Percentiles rank a stretch among this genome's conserved stretches.
phyloP scores from a whole-genome alignment of 441 rosid genomes.

The Croton setiger region DNA sequence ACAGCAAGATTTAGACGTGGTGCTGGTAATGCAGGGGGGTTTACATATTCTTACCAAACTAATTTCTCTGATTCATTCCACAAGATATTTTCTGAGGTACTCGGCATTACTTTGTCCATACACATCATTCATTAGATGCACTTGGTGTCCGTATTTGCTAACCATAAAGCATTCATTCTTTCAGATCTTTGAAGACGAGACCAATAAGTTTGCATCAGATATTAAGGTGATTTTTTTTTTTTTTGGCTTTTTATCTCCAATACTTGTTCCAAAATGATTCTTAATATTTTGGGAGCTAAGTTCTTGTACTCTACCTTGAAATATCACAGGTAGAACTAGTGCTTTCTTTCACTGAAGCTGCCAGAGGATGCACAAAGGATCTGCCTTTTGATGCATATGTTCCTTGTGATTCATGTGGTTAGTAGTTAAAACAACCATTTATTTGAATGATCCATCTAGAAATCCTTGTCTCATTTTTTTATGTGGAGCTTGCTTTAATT shows the following conservation, averaged over 20 bases:
- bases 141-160: constrained; percentile 16
- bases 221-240: constrained; percentile 50
- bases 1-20: constrained; percentile 27
- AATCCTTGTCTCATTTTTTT: neutral
- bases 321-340: constrained; percentile 53
- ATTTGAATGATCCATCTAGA: constrained; percentile 3
- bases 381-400: constrained; percentile 67
- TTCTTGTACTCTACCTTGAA: constrained; percentile 15
- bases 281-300: constrained; percentile 21
- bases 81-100: constrained; percentile 84
- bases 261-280: constrained; percentile 17
- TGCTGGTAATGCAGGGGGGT: constrained; percentile 50
- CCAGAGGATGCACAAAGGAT: constrained; percentile 75
- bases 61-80: constrained; percentile 86
- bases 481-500: neutral
- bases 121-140: constrained; percentile 9
- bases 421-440: constrained; percentile 32
- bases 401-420: constrained; percentile 82
- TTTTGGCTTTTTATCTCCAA: constrained; percentile 15
- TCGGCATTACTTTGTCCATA: neutral
- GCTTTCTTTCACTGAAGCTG: constrained; percentile 87
- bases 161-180: constrained; percentile 19
- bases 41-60: constrained; percentile 44
- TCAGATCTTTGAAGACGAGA: constrained; percentile 74
- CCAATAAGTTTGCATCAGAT: constrained; percentile 49